phyloP scores from a whole-genome alignment of 768 basidiomycete genomes.

The Mrakia gelida region DNA sequence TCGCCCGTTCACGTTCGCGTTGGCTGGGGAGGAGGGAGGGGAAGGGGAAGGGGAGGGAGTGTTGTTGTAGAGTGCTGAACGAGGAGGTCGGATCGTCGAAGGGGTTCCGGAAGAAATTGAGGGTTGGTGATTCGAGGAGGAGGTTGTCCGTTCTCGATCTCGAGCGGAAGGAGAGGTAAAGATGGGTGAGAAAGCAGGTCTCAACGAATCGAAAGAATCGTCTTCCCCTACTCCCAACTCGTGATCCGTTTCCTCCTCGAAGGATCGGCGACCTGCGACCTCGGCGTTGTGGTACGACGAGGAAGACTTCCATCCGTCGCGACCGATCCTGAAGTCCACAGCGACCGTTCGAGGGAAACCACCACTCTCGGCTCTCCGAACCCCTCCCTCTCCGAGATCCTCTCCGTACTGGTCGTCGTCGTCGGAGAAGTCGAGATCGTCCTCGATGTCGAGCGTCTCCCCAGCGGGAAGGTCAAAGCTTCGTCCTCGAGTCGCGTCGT shows the following conservation, averaged over 20 bases:
- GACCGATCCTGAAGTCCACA: background rate
- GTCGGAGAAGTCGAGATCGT: slow-evolving; percentile 19
- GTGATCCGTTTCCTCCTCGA: background rate
- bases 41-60: background rate
- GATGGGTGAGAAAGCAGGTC: background rate
- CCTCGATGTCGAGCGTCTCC: slow-evolving; percentile 18
- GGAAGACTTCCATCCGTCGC: background rate
- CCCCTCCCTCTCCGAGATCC: background rate
- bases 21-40: background rate
- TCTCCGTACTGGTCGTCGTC: slow-evolving; percentile 14
- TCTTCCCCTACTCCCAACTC: slow-evolving; percentile 1
- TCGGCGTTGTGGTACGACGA: background rate
- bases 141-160: background rate
- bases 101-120: slow-evolving; percentile 3
- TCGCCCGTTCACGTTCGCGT: background rate
- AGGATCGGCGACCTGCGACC: background rate
- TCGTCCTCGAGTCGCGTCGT: background rate
- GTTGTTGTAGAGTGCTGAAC: background rate
- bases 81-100: slow-evolving; percentile 18
- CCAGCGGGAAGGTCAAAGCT: background rate
- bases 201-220: background rate
- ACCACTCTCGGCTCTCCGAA: background rate
- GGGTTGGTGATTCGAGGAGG: background rate
- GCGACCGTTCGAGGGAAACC: slow-evolving; percentile 2
- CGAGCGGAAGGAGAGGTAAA: background rate